Base-by-base conservation (phyloP, 176 grass and related monocot genomes). In the Phoenix dactylifera region DNA sequence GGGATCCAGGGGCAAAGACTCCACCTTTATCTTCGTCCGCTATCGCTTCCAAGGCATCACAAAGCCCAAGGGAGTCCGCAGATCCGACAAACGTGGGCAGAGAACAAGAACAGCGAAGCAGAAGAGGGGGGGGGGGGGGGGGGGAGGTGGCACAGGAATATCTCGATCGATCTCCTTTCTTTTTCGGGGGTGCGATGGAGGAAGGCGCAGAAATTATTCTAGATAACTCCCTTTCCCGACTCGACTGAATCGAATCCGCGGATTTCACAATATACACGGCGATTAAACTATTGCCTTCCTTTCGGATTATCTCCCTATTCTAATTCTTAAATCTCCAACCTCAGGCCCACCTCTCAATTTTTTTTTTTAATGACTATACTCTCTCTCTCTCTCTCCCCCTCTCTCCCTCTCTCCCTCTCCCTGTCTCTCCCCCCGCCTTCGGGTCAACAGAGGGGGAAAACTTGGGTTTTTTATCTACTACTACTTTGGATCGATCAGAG, bases 221-320 rank as follows among this genome's bases (percentile, higher is more conserved):
- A 49, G 35, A 51, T 39, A 71, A 30, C 19, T 5, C 51, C 51
- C 49, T 64, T 66, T 66, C n/a, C 52, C 52, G 58, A 55, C 59
- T 19, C 64, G 54, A 77, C 64, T 81, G 73, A 74, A 82, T 74
- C 86, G 83, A 96, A 90, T 87, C 73, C 81, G 49, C 55, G 69
- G 87, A 87, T 96, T 82, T 91, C 32, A 70, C 72, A 57, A 82
- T 87, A 85, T 97, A 88, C 87, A 83, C 72, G 30, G 59, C 19
- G 51, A 66, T 71, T 90, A 85, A 79, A 87, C 74, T 77, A 96
- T 71, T 76, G 22, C 22, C 51, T 71, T 22, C 9, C 48, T 22
- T 52, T 58, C 67, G 50, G 50, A 66, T 54, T 30, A 66, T n/a
- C 50, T 54, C 50, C 26, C 22, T 50, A 58, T 25, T 69, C 18